Percentiles rank a stretch among this genome's conserved stretches.
Conservation (phyloP, 2,329 filamentous ascomycete genomes). For the Aspergillus aculeatus region DNA sequence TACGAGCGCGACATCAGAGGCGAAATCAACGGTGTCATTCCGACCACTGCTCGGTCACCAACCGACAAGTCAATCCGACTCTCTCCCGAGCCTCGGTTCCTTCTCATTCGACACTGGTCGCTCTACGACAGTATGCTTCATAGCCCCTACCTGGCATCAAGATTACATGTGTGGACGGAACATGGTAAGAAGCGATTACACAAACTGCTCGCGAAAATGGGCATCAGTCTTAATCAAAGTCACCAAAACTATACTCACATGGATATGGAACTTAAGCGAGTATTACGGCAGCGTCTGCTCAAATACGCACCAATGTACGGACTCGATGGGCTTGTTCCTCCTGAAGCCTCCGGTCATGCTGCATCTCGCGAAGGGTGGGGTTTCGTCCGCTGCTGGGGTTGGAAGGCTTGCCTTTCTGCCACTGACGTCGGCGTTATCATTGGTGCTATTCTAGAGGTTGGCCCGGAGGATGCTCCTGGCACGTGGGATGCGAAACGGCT, state of each 20-base stretch:
- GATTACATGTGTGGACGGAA: constrained; percentile 93
- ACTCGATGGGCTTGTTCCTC: constrained; percentile 86
- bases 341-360: constrained; percentile 68
- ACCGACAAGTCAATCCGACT: constrained; percentile 90
- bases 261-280: constrained; percentile 94
- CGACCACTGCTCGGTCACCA: constrained; percentile 81
- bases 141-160: constrained; percentile 87
- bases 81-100: constrained; percentile 88
- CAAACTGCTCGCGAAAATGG: constrained; percentile 97
- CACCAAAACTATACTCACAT: constrained; percentile 97
- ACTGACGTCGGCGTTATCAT: constrained; percentile 93
- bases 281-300: constrained; percentile 77
- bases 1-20: constrained; percentile 60
- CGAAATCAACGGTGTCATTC: constrained; percentile 77
- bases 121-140: constrained; percentile 98
- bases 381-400: constrained; percentile 96
- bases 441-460: constrained; percentile 88
- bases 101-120: constrained; percentile 93
- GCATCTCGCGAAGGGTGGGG: constrained; percentile 89
- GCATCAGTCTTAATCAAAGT: constrained; percentile 87
- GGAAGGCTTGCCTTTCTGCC: constrained; percentile 89
- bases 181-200: constrained; percentile 82
- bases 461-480: constrained; percentile 44
- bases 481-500: constrained; percentile 35
- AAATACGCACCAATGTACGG: constrained; percentile 94